Evolutionary conservation across 805 yeast genomes (phyloP), one percentile per base, ranked within the genome.

Genomic region (Jamesozyma lodderae): DNA sequence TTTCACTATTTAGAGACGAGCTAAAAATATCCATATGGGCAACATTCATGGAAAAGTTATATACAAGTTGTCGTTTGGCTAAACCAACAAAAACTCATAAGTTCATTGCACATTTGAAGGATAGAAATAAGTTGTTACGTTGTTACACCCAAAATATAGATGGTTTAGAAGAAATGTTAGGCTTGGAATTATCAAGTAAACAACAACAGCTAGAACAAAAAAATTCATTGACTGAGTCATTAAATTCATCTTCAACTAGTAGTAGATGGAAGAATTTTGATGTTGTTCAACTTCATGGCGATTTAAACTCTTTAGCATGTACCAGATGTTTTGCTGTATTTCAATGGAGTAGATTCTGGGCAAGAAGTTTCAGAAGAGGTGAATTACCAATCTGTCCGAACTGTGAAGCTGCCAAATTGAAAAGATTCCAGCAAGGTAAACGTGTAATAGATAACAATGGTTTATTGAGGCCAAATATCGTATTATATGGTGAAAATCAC

Each of bases 141-240:
- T 86, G 96, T 62, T 90, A 90, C 57, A 90, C 97, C 1, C 97
- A 92, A 54, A 90, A 90, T 56, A 90, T 90, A 42, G 98, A 90
- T 59, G 88, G 94, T 0, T 65, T 90, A 25, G 97, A 90, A 54
- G 64, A 75, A 35, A 63, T 67, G 33, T 68, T 80, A 19, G 81
- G 84, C 17, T 63, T 88, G 40, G 69, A 67, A 27, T 66, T 79
- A 35, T 87, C 88, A 2, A 62, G 66, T 19, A 66, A 68, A 28
- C 36, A 30, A 14, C 24, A 38, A 13, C 18, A 24, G 2, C 17
- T 20, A 4, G 24, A 29, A 18, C 49, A 62, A 11, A 45, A 52
- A 13, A 33, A 34, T 24, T 40, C 20, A 28, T 33, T 33, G 24
- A 36, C 30, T 17, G 20, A 52, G 9, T 6, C 14, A n/a, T n/a